Percentiles rank a stretch among this genome's conserved stretches.
These are phyloP conservation scores for Triadica sebifera DNA, from an alignment of 345 rosid species.

Conservation along the genomic window DNA sequence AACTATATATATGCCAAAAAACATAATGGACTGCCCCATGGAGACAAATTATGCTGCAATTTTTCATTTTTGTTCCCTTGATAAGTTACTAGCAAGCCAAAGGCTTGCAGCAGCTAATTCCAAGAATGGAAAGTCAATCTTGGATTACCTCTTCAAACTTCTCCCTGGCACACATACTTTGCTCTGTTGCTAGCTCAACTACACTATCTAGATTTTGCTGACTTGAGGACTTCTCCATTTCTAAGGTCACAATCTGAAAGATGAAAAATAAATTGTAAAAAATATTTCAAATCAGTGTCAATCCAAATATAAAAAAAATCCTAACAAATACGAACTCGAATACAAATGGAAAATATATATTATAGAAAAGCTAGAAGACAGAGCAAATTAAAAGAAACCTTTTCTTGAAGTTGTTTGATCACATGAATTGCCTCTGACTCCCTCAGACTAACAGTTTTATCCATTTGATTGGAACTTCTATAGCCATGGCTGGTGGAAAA, in stretches of 20 bases:
- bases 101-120: neutral
- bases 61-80: neutral
- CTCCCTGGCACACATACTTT: conserved; percentile 49
- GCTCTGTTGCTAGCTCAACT: conserved; percentile 55
- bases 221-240: conserved; percentile 64
- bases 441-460: conserved; percentile 38
- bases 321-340: neutral
- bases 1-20: neutral
- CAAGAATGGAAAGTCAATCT: neutral
- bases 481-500: conserved; percentile 20
- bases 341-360: neutral
- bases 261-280: conserved; percentile 8
- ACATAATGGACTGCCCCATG: neutral
- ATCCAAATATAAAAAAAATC: neutral
- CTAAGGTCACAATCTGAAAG: conserved; percentile 60
- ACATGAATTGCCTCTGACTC: conserved; percentile 67
- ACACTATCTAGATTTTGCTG: conserved; percentile 61
- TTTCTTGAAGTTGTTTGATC: conserved; percentile 84
- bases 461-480: conserved; percentile 27
- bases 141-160: conserved; percentile 67
- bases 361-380: neutral
- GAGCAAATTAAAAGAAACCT: conserved; percentile 44
- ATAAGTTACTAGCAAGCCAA: neutral
- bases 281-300: neutral
- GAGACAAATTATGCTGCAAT: neutral